A percentile compares a stretch with the other conserved stretches of the same genome.
These are phyloP conservation scores for Colletotrichum sansevieriae DNA, from an alignment of 2,329 filamentous ascomycete genomes.

Conservation along the genomic window DNA sequence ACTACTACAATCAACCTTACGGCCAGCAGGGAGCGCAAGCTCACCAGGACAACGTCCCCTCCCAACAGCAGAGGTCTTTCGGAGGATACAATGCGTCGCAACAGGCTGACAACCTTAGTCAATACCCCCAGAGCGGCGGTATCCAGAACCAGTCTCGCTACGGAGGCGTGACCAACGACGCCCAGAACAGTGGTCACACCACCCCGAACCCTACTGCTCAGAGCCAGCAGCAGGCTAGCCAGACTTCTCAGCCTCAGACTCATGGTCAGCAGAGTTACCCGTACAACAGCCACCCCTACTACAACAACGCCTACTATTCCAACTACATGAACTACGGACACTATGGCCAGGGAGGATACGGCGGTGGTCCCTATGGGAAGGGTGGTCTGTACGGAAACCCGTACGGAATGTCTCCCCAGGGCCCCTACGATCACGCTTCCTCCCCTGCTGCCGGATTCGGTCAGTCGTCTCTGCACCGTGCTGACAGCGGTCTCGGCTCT, in stretches of 20 bases:
- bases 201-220: conserved; percentile 85
- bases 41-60: conserved; percentile 79
- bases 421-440: conserved; percentile 68
- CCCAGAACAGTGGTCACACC: conserved; percentile 88
- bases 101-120: conserved; percentile 71
- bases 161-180: conserved; percentile 70
- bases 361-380: conserved; percentile 66
- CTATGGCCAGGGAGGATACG: conserved; percentile 66
- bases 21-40: conserved; percentile 69
- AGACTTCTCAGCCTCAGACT: conserved; percentile 59
- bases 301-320: conserved; percentile 72
- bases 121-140: conserved; percentile 82
- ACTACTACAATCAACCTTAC: conserved; percentile 77
- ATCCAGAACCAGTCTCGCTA: conserved; percentile 68
- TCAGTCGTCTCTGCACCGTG: conserved; percentile 65
- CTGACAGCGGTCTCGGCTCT: conserved; percentile 63
- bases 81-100: conserved; percentile 79
- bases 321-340: conserved; percentile 69
- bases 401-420: conserved; percentile 69
- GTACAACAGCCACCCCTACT: conserved; percentile 70
- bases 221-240: conserved; percentile 60
- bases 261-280: conserved; percentile 64
- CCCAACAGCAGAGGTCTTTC: conserved; percentile 82
- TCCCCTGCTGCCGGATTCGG: conserved; percentile 67
- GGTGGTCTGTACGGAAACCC: conserved; percentile 67